A percentile compares a stretch with the other conserved stretches of the same genome.
Conservation (phyloP, 768 basidiomycete genomes). For the Leccinum subgranulosum region DNA sequence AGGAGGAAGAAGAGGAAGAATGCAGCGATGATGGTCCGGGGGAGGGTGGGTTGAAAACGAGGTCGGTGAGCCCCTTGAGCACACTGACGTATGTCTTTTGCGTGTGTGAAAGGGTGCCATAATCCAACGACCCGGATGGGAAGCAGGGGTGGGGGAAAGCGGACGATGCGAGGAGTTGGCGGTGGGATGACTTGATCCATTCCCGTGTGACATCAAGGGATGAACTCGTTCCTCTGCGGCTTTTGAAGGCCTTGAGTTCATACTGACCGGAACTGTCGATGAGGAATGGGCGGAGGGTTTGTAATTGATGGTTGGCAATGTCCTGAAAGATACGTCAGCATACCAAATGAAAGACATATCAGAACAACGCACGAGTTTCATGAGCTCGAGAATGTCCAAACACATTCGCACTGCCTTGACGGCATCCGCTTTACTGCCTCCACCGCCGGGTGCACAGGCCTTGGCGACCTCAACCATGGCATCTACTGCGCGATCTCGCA, state of each 20-base stretch:
- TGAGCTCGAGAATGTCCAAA: conserved; percentile 88
- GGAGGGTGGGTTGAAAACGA: conserved; percentile 57
- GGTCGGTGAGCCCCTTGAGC: conserved; percentile 59
- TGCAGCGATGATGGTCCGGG: conserved; percentile 33
- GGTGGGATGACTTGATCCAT: conserved; percentile 62
- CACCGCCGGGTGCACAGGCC: conserved; percentile 51
- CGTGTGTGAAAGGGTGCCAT: conserved; percentile 41
- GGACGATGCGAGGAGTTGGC: conserved; percentile 39
- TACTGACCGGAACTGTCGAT: conserved; percentile 75
- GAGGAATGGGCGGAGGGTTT: conserved; percentile 88
- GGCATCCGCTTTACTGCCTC: conserved; percentile 57
- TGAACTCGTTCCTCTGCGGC: conserved; percentile 43
- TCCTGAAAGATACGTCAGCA: conserved; percentile 53
- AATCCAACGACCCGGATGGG: conserved; percentile 41
- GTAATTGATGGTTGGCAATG: conserved; percentile 94
- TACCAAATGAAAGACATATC: conserved; percentile 9
- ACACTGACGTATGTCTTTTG: conserved; percentile 49
- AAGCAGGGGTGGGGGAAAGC: conserved; percentile 44
- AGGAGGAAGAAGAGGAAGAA: conserved; percentile 14
- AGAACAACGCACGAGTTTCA: conserved; percentile 78
- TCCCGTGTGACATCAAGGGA: conserved; percentile 55
- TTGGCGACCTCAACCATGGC: conserved; percentile 74
- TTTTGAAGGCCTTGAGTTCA: conserved; percentile 75
- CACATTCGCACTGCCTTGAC: conserved; percentile 76
- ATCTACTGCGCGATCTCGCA: conserved; percentile 83